Evolutionary conservation across 2,329 filamentous ascomycete species (phyloP).

Genomic region (Fusarium mundagurra): DNA sequence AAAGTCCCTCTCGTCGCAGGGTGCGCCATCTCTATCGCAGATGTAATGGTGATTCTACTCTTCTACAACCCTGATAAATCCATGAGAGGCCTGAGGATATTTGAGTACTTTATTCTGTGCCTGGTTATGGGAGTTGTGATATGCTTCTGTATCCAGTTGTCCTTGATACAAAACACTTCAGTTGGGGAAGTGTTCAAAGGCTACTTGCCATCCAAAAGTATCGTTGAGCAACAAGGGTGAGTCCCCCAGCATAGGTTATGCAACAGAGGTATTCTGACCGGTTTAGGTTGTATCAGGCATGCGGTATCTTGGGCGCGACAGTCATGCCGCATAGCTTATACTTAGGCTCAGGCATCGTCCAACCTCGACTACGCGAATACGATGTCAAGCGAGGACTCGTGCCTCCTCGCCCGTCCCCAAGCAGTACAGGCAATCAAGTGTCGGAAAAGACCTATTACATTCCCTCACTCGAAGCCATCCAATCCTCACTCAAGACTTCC

Average conservation of each 20-base stretch:
- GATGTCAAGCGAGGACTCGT: conserved; percentile 47
- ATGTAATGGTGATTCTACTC: conserved; percentile 73
- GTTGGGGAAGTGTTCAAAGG: conserved; percentile 71
- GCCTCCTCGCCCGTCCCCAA: neutral
- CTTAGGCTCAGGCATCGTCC: conserved; percentile 75
- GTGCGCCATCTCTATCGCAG: conserved; percentile 73
- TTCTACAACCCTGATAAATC: conserved; percentile 71
- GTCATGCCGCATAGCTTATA: conserved; percentile 78
- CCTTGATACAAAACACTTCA: conserved; percentile 64
- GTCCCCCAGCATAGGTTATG: fast-evolving
- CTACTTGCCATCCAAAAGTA: conserved; percentile 68
- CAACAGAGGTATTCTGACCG: fast-evolving
- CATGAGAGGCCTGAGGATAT: conserved; percentile 65
- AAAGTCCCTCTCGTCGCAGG: conserved; percentile 73
- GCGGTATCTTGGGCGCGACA: conserved; percentile 80
- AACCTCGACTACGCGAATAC: conserved; percentile 72
- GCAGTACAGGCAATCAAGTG: fast-evolving
- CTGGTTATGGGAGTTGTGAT: conserved; percentile 75
- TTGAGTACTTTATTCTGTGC: conserved; percentile 71
- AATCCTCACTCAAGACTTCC: conserved; percentile 77
- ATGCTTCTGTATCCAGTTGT: conserved; percentile 76
- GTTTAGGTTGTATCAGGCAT: conserved; percentile 66
- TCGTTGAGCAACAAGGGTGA: conserved; percentile 66
- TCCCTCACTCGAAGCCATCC: conserved; percentile 78
- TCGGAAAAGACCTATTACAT: conserved; percentile 68